Evolutionary conservation across 345 rosid species (phyloP).

Genomic region (Psidium guajava): DNA sequence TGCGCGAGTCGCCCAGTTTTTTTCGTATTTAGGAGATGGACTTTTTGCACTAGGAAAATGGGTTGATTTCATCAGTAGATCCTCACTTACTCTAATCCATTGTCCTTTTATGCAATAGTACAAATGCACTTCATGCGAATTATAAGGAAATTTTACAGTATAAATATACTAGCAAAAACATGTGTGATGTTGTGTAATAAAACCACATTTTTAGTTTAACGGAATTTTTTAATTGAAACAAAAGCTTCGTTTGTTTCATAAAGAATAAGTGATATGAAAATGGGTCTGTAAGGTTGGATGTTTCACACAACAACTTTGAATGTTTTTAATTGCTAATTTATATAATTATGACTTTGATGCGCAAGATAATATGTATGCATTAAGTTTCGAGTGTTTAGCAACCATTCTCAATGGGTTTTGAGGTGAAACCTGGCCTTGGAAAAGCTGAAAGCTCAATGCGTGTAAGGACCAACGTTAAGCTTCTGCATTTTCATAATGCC

Average conservation of each 20-base stretch:
- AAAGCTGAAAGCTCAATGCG: too few relatives aligned
- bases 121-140: neutral
- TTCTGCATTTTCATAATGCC: too few relatives aligned
- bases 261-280: too few relatives aligned
- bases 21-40: too few relatives aligned
- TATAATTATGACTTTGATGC: too few relatives aligned
- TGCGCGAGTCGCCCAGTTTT: too few relatives aligned
- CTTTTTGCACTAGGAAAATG: neutral
- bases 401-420: too few relatives aligned
- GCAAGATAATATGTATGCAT: neutral
- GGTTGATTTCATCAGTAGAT: neutral
- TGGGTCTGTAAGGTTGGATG: too few relatives aligned
- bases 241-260: neutral
- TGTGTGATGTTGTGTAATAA: neutral
- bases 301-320: too few relatives aligned
- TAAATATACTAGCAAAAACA: neutral
- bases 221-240: neutral
- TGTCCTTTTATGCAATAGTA: neutral
- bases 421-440: too few relatives aligned
- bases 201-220: neutral
- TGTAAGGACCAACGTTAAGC: too few relatives aligned
- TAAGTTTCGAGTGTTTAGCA: neutral
- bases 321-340: too few relatives aligned
- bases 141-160: neutral
- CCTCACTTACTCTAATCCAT: neutral